Conservation (phyloP, 139 green algal genomes). For the Closterium sp. region DNA sequence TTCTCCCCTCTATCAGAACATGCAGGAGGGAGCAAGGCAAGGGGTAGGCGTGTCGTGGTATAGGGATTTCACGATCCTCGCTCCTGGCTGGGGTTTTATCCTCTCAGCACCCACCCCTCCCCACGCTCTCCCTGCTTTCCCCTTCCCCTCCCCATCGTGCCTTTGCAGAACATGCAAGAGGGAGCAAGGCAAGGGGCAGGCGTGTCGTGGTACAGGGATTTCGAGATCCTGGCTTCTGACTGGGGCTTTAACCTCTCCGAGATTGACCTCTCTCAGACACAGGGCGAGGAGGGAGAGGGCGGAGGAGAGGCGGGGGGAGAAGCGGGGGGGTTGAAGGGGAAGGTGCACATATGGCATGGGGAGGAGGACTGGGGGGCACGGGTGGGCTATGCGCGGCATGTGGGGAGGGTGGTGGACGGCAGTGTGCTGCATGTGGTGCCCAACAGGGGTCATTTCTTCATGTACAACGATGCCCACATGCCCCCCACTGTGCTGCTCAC, state of each 20-base stretch:
- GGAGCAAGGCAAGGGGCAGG: background rate
- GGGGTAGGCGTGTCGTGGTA: background rate
- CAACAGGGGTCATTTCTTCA: background rate
- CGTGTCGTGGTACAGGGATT: background rate
- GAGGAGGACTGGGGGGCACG: background rate
- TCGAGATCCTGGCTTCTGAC: background rate
- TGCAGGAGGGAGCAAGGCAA: too few relatives aligned
- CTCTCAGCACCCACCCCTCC: background rate
- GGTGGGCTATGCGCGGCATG: background rate
- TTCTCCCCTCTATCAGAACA: too few relatives aligned
- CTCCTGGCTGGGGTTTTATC: background rate
- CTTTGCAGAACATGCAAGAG: background rate
- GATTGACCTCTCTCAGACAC: background rate
- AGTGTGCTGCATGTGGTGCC: background rate
- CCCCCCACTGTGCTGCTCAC: background rate
- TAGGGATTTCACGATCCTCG: background rate
- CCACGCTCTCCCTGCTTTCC: background rate
- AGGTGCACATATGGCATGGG: background rate
- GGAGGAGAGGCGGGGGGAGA: too few relatives aligned
- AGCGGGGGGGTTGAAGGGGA: background rate
- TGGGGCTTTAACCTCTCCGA: background rate
- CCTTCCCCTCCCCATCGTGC: background rate
- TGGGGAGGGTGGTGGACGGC: background rate
- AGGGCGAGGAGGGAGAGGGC: background rate
- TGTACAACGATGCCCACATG: background rate